These are phyloP conservation scores for Dactylellina cionopaga DNA, from an alignment of 2,329 filamentous ascomycete genomes.

Conservation along the genomic window DNA sequence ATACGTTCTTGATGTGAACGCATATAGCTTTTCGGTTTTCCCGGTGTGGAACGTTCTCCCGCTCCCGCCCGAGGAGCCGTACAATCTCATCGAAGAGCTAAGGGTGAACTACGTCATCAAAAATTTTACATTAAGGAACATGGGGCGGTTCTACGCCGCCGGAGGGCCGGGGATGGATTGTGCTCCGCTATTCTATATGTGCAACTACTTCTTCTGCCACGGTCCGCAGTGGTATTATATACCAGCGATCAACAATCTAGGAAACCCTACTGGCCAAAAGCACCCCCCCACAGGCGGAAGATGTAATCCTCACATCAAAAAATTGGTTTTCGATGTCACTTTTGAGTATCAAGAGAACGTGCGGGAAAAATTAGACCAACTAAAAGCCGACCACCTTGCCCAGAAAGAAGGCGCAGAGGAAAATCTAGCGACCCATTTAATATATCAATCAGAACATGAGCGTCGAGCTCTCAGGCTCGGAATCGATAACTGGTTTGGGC, in stretches of 20 bases:
- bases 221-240: conserved; percentile 26
- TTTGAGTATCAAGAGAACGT: neutral
- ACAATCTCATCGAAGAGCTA: conserved; percentile 29
- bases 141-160: conserved; percentile 1
- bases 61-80: conserved; percentile 23
- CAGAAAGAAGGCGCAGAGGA: neutral
- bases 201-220: conserved; percentile 23
- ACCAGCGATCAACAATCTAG: conserved; percentile 10
- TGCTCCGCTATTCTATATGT: neutral
- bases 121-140: neutral
- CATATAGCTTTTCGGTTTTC: neutral
- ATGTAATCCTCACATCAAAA: conserved; percentile 22
- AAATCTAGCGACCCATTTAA: neutral
- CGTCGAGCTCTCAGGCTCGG: neutral
- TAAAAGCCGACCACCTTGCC: neutral
- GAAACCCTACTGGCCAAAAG: neutral
- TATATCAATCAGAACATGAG: neutral
- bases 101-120: conserved; percentile 13
- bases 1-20: conserved; percentile 11
- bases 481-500: neutral
- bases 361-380: neutral
- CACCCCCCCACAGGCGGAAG: conserved; percentile 3
- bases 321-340: conserved; percentile 15
- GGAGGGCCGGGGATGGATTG: neutral
- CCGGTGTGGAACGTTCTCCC: conserved; percentile 15